Percentiles rank a stretch among this genome's conserved stretches.
These are phyloP conservation scores for Aspergillus brunneoviolaceus DNA, from an alignment of 2,329 filamentous ascomycete species.

Conservation along the genomic window DNA sequence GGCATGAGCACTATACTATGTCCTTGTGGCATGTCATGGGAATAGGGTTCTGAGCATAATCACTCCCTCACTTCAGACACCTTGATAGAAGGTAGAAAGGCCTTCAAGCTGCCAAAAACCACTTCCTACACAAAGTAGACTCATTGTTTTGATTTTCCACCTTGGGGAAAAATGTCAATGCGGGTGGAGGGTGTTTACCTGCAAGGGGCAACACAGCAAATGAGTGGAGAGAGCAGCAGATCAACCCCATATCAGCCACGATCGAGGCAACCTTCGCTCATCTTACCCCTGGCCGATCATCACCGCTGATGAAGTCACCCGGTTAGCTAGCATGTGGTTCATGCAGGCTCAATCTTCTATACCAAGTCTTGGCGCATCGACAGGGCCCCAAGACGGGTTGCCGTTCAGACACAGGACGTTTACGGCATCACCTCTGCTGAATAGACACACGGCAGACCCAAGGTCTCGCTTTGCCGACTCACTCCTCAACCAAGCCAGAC, in stretches of 20 bases:
- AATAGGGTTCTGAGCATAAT: neutral
- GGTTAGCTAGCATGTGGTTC: neutral
- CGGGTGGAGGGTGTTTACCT: conserved; percentile 5
- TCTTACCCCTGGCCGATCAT: neutral
- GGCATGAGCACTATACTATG: neutral
- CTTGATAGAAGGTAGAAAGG: no score
- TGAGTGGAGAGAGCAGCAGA: neutral
- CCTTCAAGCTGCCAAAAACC: neutral
- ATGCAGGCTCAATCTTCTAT: neutral
- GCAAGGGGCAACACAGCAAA: conserved; percentile 7
- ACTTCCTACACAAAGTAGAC: no score
- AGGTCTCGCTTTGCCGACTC: neutral
- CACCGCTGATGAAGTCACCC: neutral
- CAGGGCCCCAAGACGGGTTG: neutral
- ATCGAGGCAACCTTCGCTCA: neutral
- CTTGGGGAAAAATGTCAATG: neutral
- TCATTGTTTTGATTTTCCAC: neutral
- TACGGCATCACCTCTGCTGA: neutral
- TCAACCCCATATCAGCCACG: neutral
- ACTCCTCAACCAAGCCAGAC: neutral
- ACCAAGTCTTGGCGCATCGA: neutral
- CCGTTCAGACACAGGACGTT: neutral
- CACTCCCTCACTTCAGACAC: no score
- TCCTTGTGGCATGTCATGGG: neutral
- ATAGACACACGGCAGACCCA: neutral